Base-by-base conservation (phyloP, 768 basidiomycete genomes). In the Hypholoma fasciculare region DNA sequence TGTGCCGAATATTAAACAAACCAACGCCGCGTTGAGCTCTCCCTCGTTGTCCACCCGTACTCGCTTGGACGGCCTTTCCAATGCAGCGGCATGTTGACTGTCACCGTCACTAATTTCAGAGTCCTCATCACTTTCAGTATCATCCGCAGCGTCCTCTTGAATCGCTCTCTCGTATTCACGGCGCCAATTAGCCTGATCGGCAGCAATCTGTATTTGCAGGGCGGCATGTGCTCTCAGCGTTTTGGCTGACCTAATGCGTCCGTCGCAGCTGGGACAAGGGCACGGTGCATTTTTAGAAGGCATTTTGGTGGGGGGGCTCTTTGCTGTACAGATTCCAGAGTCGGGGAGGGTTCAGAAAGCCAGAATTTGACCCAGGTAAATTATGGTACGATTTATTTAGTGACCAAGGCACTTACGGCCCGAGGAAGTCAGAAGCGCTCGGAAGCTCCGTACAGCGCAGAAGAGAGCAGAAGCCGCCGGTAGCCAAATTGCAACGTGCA, bases 141-240 rank as follows among this genome's bases (percentile, higher is more conserved):
- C n/a, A n/a, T n/a, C n/a, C 16, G 4, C 27, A 30, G 27, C 7
- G 27, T 7, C 23, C 64, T 7, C 49, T 44, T 4, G 42, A 47
- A 39, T 61, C 62, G 34, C 47, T 63, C 12, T 64, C 42, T 40
- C 58, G 57, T 6, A 20, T 61, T 16, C 56, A 64, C 14, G 56
- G 59, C 7, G 3, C 40, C 47, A 44, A 57, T 53, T 43, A 4
- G 17, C 11, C 17, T 42, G 40, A 4, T 42, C 40, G 3, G 40
- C 40, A 39, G 27, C 27, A 4, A 30, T 30, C 7, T 30, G 4
- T 30, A 7, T 7, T 30, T 30, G 27, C 7, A 4, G 4, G 7
- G 27, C 27, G 7, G 27, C 27, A 30, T 30, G 27, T 30, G 27
- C 27, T 30, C 27, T 30, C 27, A 30, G 27, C 4, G 7, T 7